Evolutionary conservation across 768 basidiomycete genomes (phyloP).

Genomic region (Chalciporus piperatus): DNA sequence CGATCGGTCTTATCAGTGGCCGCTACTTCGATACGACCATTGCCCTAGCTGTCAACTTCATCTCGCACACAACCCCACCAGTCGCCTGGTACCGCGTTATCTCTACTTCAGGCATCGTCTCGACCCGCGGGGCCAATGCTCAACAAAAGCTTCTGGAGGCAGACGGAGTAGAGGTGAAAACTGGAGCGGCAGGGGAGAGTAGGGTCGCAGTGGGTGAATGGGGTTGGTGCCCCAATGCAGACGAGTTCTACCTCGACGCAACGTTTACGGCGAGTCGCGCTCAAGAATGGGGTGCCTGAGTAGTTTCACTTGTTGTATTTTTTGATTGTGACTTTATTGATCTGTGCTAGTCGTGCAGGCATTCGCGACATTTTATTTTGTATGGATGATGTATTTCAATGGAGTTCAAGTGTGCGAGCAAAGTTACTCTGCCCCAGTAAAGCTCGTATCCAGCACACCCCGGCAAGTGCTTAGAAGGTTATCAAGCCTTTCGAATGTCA

Average conservation of each 20-base stretch:
- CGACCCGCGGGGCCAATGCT: slow-evolving; percentile 43
- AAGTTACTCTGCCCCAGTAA: too few relatives aligned
- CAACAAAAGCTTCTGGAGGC: slow-evolving; percentile 69
- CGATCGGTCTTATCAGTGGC: background rate
- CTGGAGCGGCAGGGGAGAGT: slow-evolving; percentile 48
- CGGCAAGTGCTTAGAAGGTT: too few relatives aligned
- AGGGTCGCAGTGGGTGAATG: slow-evolving; percentile 50
- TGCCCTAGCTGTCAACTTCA: slow-evolving; percentile 64
- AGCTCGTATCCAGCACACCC: too few relatives aligned
- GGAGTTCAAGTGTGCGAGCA: too few relatives aligned
- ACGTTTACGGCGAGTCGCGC: background rate
- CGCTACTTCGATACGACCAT: background rate
- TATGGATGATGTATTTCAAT: too few relatives aligned
- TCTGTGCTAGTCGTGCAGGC: too few relatives aligned
- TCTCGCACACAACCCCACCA: slow-evolving; percentile 55
- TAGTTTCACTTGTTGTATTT: background rate
- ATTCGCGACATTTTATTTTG: too few relatives aligned
- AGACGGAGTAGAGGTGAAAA: slow-evolving; percentile 71
- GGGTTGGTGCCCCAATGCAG: slow-evolving; percentile 58
- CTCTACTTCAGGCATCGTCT: slow-evolving; percentile 62
- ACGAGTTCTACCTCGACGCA: background rate
- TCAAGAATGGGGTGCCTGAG: slow-evolving; percentile 13
- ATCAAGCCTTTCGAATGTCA: too few relatives aligned
- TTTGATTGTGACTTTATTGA: too few relatives aligned
- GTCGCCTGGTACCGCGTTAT: slow-evolving; percentile 81